Evolutionary conservation across 2,329 filamentous ascomycete species (phyloP).

Genomic region (Penicillium italicum): DNA sequence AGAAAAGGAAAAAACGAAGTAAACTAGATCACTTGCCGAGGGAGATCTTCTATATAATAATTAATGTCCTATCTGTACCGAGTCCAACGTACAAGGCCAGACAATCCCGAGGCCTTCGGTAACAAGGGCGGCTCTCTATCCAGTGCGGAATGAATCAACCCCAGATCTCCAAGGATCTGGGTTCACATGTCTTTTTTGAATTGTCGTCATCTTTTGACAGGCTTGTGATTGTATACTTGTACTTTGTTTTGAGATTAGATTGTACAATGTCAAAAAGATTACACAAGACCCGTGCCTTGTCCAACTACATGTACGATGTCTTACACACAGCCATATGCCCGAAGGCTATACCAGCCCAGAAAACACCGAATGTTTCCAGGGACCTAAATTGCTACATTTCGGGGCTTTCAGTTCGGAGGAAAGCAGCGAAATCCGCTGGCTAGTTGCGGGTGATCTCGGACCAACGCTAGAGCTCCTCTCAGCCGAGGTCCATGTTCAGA

Average conservation of each 20-base stretch:
- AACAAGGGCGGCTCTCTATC: constrained; percentile 20
- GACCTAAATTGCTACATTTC: constrained; percentile 10
- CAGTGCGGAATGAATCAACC: constrained; percentile 11
- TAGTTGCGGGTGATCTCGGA: constrained; percentile 21
- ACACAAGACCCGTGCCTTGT: neutral
- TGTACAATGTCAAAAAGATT: neutral
- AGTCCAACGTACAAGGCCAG: neutral
- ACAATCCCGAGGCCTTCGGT: constrained; percentile 29
- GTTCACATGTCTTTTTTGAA: constrained; percentile 21
- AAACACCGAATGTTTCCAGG: neutral
- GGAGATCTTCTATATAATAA: constrained; percentile 14
- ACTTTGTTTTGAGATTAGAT: neutral
- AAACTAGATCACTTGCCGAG: constrained; percentile 3
- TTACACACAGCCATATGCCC: neutral
- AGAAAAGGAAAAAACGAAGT: neutral
- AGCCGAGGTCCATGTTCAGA: constrained; percentile 21
- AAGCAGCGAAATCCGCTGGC: constrained; percentile 15
- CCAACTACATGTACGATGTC: neutral
- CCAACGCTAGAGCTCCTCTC: constrained; percentile 16
- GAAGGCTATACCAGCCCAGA: neutral
- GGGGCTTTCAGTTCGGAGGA: neutral
- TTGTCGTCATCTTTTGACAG: constrained; percentile 19
- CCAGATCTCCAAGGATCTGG: constrained; percentile 18
- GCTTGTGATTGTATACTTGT: constrained; percentile 11
- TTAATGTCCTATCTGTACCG: neutral